Percentiles rank a stretch among this genome's conserved stretches.
These are phyloP conservation scores for Pythium phragmiticola DNA, from an alignment of 352 stramenopile species.

Conservation along the genomic window DNA sequence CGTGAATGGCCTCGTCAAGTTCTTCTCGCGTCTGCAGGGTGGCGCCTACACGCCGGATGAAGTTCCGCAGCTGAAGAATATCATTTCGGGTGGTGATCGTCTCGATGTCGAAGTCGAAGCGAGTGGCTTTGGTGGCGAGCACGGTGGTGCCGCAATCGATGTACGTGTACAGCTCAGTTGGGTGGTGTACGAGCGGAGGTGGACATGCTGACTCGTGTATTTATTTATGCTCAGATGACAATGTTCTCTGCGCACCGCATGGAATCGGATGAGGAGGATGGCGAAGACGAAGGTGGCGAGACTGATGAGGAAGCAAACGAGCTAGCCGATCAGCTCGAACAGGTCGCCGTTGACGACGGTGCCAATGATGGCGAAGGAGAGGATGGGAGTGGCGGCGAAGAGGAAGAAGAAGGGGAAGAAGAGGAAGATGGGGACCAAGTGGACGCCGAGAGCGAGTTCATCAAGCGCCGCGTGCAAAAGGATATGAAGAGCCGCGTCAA, in stretches of 20 bases:
- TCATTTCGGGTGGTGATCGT: constrained; percentile 33
- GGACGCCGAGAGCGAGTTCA: constrained; percentile 63
- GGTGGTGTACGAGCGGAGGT: background rate
- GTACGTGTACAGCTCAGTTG: constrained; percentile 16
- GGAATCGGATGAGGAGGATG: constrained; percentile 38
- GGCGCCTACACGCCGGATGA: constrained; percentile 76
- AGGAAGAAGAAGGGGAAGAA: constrained; percentile 14
- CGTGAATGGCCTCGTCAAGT: constrained; percentile 95
- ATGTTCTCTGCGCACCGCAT: constrained; percentile 76
- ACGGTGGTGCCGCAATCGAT: constrained; percentile 30
- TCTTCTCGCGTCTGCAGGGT: constrained; percentile 89
- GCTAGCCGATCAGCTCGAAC: constrained; percentile 39
- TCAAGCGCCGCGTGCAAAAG: constrained; percentile 81
- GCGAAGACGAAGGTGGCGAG: constrained; percentile 32
- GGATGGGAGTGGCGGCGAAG: constrained; percentile 4
- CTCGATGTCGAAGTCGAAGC: constrained; percentile 47
- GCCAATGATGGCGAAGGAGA: constrained; percentile 27
- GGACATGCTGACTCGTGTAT: background rate
- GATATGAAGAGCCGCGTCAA: constrained; percentile 62
- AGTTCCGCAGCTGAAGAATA: constrained; percentile 32
- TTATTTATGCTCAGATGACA: constrained; percentile 44
- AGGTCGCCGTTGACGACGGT: constrained; percentile 33
- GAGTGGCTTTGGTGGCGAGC: constrained; percentile 49
- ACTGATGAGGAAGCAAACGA: constrained; percentile 34
- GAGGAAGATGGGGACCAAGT: constrained; percentile 35